Conservation (phyloP, 768 basidiomycete species). For the Clavaria fumosa region DNA sequence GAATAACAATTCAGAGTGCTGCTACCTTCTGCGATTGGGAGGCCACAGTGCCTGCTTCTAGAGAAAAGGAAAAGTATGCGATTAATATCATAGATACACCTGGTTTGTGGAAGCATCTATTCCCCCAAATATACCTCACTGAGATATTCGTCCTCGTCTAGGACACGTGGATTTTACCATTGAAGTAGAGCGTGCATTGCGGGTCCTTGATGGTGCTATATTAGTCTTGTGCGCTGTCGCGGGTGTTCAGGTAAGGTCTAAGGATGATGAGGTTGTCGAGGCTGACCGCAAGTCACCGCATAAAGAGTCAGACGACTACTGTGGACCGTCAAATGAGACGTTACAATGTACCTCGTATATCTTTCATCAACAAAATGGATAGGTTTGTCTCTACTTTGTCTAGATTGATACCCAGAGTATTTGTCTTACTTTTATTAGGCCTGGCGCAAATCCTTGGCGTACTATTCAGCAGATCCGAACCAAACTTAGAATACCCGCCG, state of each 20-base stretch:
- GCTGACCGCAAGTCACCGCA: neutral
- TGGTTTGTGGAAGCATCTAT: too few relatives aligned
- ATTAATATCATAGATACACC: constrained; percentile 99
- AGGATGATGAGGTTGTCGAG: neutral
- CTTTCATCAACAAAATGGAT: constrained; percentile 99
- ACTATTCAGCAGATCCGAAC: constrained; percentile 83
- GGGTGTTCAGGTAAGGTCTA: constrained; percentile 65
- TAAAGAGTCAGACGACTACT: constrained; percentile 91
- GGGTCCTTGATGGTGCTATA: constrained; percentile 93
- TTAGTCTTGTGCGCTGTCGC: constrained; percentile 94
- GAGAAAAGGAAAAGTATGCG: constrained; percentile 66
- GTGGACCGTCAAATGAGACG: constrained; percentile 98
- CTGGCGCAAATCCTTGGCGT: constrained; percentile 95
- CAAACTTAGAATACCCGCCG: constrained; percentile 85
- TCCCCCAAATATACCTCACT: too few relatives aligned
- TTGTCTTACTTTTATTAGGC: constrained; percentile 28
- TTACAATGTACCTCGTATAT: constrained; percentile 89
- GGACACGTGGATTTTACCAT: constrained; percentile 99
- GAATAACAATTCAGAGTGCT: constrained; percentile 97
- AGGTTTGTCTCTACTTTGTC: constrained; percentile 29
- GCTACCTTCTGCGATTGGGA: constrained; percentile 98
- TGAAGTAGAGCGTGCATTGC: constrained; percentile 92
- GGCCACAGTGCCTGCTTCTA: constrained; percentile 40
- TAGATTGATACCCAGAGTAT: neutral
- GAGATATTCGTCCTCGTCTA: too few relatives aligned